Evolutionary conservation across 192 early-diverging fungal species (phyloP), one percentile per base, ranked within the genome.

Genomic region (Geosiphon pyriformis): DNA sequence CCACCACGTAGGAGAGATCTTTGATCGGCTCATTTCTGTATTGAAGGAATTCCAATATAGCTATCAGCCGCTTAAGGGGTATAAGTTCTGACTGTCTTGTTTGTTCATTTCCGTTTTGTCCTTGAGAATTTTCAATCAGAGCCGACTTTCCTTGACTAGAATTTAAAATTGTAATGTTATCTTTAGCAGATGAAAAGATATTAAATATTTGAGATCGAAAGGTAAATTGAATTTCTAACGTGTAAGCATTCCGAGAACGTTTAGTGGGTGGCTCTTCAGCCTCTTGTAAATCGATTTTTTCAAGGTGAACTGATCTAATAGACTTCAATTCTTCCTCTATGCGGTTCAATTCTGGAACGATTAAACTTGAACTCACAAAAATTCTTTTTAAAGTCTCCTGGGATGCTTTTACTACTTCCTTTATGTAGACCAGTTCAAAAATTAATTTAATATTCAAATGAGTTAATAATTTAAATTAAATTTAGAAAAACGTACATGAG

Each of bases 11-110:
- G 18, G 78, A 65, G 29, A 78, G 82, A 20, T 77, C 67, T 6
- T 10, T 42, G 15, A 10, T 15, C 0, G 65, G 64, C 50, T 90
- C 78, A 1, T 71, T 55, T 56, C 85, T 85, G 78, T 80, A 82
- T 75, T 92, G 85, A 34, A 94, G 64, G 22, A 88, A 65, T 79
- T 96, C 94, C 51, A 96, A 78, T 42, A 90, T 69, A 25, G 87
- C 75, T 23, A 87, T 74, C 27, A 87, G 78, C 53, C 81, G 80
- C 18, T 85, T 77, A 29, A 88, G 76, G 48, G 80, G 69, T 18
- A 77, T 70, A 0, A 70, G 37, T 42, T 42, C 15, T 6, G 37
- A 42, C 15, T 42, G 37, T 42, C 7, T 6, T 42, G 37, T 15
- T 42, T 10, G 37, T 42, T 42, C 37, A 10, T 42, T 42, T 42